Conservation (phyloP, 1,139 yeast species). For the Geotrichum europaeum region DNA sequence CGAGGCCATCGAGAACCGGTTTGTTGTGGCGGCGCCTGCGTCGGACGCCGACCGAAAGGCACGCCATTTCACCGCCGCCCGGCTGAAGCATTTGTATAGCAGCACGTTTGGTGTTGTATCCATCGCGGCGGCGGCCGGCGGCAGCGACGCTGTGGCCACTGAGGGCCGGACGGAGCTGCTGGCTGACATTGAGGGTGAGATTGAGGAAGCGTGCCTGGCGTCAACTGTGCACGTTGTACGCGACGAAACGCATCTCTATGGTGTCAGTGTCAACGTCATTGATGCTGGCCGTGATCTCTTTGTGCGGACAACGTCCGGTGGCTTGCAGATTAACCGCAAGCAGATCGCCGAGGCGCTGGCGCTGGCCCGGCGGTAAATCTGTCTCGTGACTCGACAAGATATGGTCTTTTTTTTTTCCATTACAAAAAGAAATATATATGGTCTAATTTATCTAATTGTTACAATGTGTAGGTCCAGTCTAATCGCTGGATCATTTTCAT, state of each 20-base stretch:
- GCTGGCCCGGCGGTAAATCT: conserved; percentile 1
- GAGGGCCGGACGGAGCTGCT: conserved; percentile 38
- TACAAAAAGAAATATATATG: too few species aligned
- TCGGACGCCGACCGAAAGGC: conserved; percentile 21
- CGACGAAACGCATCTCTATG: conserved; percentile 19
- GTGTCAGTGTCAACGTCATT: conserved; percentile 21
- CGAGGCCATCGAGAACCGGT: neutral
- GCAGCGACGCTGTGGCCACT: neutral
- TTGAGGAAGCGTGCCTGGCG: conserved; percentile 54
- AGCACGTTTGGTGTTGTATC: conserved; percentile 63
- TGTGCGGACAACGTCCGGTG: neutral
- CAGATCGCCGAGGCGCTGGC: conserved; percentile 3
- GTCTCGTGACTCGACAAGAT: neutral
- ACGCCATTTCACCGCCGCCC: conserved; percentile 33
- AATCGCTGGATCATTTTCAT: too few species aligned
- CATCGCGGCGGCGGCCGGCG: conserved; percentile 31
- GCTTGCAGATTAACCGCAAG: conserved; percentile 8
- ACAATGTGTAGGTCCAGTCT: too few species aligned
- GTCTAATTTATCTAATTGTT: too few species aligned
- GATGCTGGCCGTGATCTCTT: conserved; percentile 11
- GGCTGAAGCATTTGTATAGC: conserved; percentile 39
- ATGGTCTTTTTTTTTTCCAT: too few species aligned
- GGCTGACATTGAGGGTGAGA: conserved; percentile 73
- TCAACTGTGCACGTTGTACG: conserved; percentile 42
- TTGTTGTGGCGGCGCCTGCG: conserved; percentile 9